Conservation (phyloP, 805 yeast genomes). For the Wickerhamomyces rabaulensis region DNA sequence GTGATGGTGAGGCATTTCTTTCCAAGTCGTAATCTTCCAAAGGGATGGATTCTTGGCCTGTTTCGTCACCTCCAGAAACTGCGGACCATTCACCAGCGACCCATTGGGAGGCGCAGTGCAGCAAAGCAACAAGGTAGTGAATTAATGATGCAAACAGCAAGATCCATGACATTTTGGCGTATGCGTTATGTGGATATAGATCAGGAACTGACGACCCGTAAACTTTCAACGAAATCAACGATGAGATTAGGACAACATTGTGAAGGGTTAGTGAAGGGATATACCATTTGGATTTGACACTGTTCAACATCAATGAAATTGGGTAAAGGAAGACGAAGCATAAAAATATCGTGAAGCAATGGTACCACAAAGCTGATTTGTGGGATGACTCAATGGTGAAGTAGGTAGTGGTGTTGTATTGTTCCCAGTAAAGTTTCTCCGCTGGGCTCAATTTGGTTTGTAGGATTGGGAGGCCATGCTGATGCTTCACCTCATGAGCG, state of each 20-base stretch:
- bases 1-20: constrained; percentile 17
- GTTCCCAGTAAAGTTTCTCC: constrained; percentile 73
- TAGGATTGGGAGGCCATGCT: constrained; percentile 74
- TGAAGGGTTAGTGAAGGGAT: constrained; percentile 52
- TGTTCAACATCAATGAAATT: constrained; percentile 56
- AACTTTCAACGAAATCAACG: constrained; percentile 50
- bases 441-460: constrained; percentile 60
- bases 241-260: constrained; percentile 37
- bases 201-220: constrained; percentile 57
- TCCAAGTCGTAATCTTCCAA: constrained; percentile 25
- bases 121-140: constrained; percentile 52
- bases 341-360: constrained; percentile 38
- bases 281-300: constrained; percentile 52
- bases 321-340: constrained; percentile 63
- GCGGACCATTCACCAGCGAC: constrained; percentile 27
- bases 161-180: constrained; percentile 59
- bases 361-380: constrained; percentile 49
- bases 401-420: constrained; percentile 72
- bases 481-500: constrained; percentile 42
- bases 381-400: constrained; percentile 49
- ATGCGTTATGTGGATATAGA: constrained; percentile 74
- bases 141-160: constrained; percentile 45
- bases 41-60: constrained; percentile 23
- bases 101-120: constrained; percentile 43
- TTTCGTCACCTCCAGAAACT: constrained; percentile 12